phyloP scores from a whole-genome alignment of 2,329 filamentous ascomycete genomes.

The Paraconiothyrium sp. region DNA sequence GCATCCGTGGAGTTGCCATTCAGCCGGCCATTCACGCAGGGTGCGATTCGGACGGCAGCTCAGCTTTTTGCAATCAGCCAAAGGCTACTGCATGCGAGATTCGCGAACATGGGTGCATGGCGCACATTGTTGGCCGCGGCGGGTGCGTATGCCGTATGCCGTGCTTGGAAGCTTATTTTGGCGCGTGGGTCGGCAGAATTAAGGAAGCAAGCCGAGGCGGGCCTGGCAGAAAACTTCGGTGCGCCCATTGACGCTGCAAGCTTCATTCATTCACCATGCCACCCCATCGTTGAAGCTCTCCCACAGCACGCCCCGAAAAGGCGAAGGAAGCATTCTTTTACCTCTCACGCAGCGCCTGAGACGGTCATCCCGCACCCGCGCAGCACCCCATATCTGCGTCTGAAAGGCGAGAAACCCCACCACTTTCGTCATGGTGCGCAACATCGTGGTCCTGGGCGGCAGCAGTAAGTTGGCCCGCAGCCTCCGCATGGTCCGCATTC shows the following conservation, averaged over 20 bases:
- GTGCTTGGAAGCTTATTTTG: conserved; percentile 34
- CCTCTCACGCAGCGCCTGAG: conserved; percentile 6
- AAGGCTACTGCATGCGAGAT: conserved; percentile 8
- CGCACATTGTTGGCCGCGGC: conserved; percentile 15
- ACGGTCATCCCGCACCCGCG: conserved; percentile 17
- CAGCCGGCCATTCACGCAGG: conserved; percentile 20
- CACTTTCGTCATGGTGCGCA: conserved; percentile 77
- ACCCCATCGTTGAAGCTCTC: conserved; percentile 42
- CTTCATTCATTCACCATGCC: conserved; percentile 44
- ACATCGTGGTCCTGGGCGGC: conserved; percentile 92
- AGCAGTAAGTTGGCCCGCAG: conserved; percentile 65
- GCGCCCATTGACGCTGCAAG: conserved; percentile 25
- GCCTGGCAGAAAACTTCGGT: conserved; percentile 37
- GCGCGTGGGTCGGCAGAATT: conserved; percentile 32
- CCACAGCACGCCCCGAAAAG: conserved; percentile 33
- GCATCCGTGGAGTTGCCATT: conserved; percentile 4
- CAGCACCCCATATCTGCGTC: conserved; percentile 11
- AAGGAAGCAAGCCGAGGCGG: conserved; percentile 26
- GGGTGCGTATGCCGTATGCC: conserved; percentile 30
- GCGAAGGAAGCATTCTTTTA: conserved; percentile 23
- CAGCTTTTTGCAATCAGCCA: background rate
- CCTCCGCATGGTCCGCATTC: background rate
- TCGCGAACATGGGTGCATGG: conserved; percentile 11
- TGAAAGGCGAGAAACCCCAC: conserved; percentile 18
- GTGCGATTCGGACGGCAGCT: background rate